Evolutionary conservation across 2,329 filamentous ascomycete genomes (phyloP).

Genomic region (Penicillium sp.): DNA sequence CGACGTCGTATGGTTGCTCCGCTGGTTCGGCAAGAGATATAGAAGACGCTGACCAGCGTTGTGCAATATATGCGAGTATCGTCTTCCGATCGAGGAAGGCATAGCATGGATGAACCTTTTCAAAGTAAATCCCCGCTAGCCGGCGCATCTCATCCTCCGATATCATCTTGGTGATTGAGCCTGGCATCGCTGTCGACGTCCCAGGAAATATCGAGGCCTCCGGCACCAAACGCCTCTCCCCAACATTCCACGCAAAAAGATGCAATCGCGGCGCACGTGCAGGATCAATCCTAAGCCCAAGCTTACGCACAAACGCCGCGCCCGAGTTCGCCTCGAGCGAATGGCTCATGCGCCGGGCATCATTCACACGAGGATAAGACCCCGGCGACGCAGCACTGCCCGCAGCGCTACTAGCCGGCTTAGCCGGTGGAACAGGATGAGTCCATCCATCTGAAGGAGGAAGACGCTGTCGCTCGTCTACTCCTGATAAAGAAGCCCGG

Average conservation of each 20-base stretch:
- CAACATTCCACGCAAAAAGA: constrained; percentile 64
- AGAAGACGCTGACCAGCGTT: constrained; percentile 34
- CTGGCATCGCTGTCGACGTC: constrained; percentile 17
- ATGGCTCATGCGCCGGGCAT: constrained; percentile 18
- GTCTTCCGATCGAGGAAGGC: constrained; percentile 52
- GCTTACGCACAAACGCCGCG: constrained; percentile 60
- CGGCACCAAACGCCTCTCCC: constrained; percentile 32
- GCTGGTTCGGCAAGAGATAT: constrained; percentile 16
- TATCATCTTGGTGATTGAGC: constrained; percentile 53
- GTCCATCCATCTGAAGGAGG: constrained; percentile 18
- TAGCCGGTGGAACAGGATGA: constrained; percentile 5
- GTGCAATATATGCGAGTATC: constrained; percentile 39
- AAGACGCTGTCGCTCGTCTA: constrained; percentile 19
- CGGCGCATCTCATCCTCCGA: constrained; percentile 56
- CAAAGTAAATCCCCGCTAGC: constrained; percentile 58
- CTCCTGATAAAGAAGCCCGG: constrained; percentile 21
- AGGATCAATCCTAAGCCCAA: constrained; percentile 61
- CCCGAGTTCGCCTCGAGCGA: constrained; percentile 64
- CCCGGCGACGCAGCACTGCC: constrained; percentile 18
- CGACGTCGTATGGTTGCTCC: constrained; percentile 51
- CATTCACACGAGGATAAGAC: constrained; percentile 13
- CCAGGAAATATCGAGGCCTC: constrained; percentile 8
- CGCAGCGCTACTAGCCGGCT: constrained; percentile 3
- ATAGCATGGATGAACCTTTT: constrained; percentile 60
- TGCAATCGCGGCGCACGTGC: constrained; percentile 60